Base-by-base conservation (phyloP, 2,329 filamentous ascomycete species). In the Alternaria panax region DNA sequence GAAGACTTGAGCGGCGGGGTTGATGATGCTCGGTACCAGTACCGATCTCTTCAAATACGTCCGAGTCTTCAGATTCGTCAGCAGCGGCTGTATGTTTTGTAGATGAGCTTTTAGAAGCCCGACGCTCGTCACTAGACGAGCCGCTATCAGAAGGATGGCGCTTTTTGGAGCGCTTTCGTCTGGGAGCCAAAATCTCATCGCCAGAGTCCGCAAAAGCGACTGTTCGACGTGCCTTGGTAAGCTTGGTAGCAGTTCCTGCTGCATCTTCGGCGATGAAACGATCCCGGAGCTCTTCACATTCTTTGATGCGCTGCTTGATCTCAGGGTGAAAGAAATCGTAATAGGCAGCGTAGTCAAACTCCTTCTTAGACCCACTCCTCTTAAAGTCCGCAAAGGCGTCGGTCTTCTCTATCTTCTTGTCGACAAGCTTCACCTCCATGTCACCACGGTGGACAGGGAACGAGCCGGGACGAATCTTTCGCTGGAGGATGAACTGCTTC, bases 391-490 rank as follows among this genome's bases (percentile, higher is more conserved):
- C 53, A 28, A 51, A 66, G 2, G 16, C 50, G 1, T 40, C 27
- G 5, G 51, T 46, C 9, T 16, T 28, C 22, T 65, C 61, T 24
- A 70, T 66, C 18, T 65, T 67, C 56, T 72, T 69, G 22, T 70
- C 59, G 1, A 64, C 59, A 11, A 67, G 54, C 12, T 58, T 59
- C 9, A 71, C 62, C 11, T 76, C 74, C 46, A 76, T 52, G 36
- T 78, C 71, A 36, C 75, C 75, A 5, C 67, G 51, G 51, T 77
- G 69, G 28, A 75, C 64, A 7, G 68, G 56, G 12, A 74, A 57
- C 8, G 73, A 66, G 1, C 68, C 67, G 7, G 63, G 58, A 2
- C 60, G 62, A 11, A 75, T 60, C 2, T 57, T 65, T 7, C 72
- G 72, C 4, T 65, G 54, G 2, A 65, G 51, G 18, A 78, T 45